phyloP scores from a whole-genome alignment of 192 early-diverging fungal species.

The Coemansia erecta region DNA sequence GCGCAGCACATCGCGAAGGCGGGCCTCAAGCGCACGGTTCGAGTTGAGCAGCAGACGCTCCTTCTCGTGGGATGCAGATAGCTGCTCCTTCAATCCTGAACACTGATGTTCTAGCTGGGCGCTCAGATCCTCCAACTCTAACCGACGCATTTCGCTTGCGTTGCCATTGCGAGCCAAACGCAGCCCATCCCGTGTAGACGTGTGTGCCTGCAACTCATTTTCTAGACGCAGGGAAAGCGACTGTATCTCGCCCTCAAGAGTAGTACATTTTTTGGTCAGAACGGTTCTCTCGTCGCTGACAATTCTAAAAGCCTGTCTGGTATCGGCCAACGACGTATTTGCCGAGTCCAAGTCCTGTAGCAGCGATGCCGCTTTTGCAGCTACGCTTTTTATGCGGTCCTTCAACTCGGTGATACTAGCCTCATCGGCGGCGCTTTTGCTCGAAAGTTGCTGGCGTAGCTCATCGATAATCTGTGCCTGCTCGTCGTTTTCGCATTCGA shows the following conservation, averaged over 20 bases:
- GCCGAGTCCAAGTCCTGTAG: background rate
- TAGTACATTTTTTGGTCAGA: slow-evolving; percentile 2
- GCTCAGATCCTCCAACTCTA: background rate
- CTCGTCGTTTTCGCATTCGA: slow-evolving; percentile 11
- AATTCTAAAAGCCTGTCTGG: background rate
- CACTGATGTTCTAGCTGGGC: slow-evolving; percentile 3
- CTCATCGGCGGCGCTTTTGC: background rate
- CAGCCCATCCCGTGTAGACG: background rate
- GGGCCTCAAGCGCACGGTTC: slow-evolving; percentile 23
- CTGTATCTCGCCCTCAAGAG: slow-evolving; percentile 6
- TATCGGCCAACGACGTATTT: background rate
- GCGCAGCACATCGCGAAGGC: slow-evolving; percentile 13
- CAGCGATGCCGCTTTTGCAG: background rate
- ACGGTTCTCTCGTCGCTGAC: slow-evolving; percentile 6
- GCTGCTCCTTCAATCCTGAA: background rate
- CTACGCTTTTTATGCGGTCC: slow-evolving; percentile 4
- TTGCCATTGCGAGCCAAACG: slow-evolving; percentile 10
- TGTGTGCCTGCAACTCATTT: slow-evolving; percentile 7
- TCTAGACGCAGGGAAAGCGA: background rate
- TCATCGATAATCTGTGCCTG: slow-evolving; percentile 10
- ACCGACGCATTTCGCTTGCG: slow-evolving; percentile 5
- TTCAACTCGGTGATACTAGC: slow-evolving; percentile 5
- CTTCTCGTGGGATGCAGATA: slow-evolving; percentile 6
- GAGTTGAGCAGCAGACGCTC: slow-evolving; percentile 23
- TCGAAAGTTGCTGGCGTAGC: slow-evolving; percentile 1